Evolutionary conservation across 2,329 filamentous ascomycete species (phyloP), one percentile per base, ranked within the genome.

Genomic region (Cytospora piceae): DNA sequence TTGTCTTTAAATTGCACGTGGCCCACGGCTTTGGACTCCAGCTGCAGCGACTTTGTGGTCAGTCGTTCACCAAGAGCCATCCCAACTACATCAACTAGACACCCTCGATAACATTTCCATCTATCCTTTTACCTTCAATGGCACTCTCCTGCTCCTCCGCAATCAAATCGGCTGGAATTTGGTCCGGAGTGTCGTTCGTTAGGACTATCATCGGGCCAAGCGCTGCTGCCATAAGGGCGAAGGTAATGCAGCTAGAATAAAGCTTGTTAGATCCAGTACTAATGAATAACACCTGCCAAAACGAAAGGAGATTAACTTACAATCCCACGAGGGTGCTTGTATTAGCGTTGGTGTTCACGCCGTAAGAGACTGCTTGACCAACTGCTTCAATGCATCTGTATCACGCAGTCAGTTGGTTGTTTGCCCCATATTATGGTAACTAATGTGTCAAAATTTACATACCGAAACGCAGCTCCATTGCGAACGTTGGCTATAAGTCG

Each of bases 341-440:
- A 37, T 73, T 72, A 29, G 75, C 78, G 58, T 79, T 75, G 20
- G 77, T 79, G 62, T 79, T 79, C 73, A 79, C 78, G 37, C 77
- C 76, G 14, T 79, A 79, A 0, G 77, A 75, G 66, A 79, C 75
- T 4, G 77, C 77, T 67, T 79, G 77, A 24, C 77, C 77, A 29
- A 79, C 67, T 7, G 77, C 77, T 70, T 79, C 77, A 7, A 79
- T 73, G 46, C 77, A 79, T 60, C 77, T 72, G 3, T 22, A 24
- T 24, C 8, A 24, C 15, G 54, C 31, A 14, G 4, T 37, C 15
- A 39, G 32, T 31, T 39, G 9, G 12, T 31, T 57, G 5, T 8
- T 39, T 49, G 46, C 7, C n/a, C 9, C 8, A 12, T 49, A 17
- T 14, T 3, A 31, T 24, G 7, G 4, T 29, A 8, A 27, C n/a